Conservation (phyloP, 2,329 filamentous ascomycete species). For the Chaetothyriales sp. region DNA sequence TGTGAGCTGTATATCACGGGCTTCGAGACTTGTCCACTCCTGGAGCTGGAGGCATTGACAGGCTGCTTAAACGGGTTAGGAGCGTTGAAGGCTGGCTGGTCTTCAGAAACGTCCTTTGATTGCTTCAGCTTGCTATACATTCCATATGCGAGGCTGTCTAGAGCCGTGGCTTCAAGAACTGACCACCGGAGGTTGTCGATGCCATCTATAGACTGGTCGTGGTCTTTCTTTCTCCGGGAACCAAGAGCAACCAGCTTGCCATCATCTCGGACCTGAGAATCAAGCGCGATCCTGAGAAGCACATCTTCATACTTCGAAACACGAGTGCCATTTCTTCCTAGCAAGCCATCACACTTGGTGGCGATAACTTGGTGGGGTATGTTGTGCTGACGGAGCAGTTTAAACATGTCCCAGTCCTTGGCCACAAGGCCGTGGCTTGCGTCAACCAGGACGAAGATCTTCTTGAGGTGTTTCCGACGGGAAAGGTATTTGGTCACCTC, state of each 20-base stretch:
- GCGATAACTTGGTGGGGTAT: conserved; percentile 51
- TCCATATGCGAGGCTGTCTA: conserved; percentile 30
- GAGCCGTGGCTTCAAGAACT: conserved; percentile 45
- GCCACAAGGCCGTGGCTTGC: conserved; percentile 47
- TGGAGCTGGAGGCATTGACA: not conserved
- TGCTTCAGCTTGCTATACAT: not conserved
- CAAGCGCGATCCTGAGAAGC: not conserved
- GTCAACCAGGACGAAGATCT: conserved; percentile 52
- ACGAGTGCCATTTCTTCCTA: not conserved
- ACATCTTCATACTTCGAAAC: not conserved
- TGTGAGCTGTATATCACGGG: not conserved
- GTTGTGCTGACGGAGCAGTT: conserved; percentile 38
- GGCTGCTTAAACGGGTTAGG: conserved; percentile 5
- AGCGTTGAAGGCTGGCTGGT: conserved; percentile 1
- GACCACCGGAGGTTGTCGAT: conserved; percentile 49
- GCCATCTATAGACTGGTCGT: conserved; percentile 31
- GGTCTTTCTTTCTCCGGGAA: conserved; percentile 42
- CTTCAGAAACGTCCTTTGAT: not conserved
- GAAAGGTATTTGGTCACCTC: conserved; percentile 56
- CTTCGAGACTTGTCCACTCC: not conserved
- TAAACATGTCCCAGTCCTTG: conserved; percentile 43
- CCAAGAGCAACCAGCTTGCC: conserved; percentile 18
- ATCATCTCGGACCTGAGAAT: conserved; percentile 14
- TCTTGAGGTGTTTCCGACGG: conserved; percentile 44
- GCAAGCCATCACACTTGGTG: conserved; percentile 48